These are phyloP conservation scores for Leccinum griseonigrum DNA, from an alignment of 1,284 basidiomycete genomes.

Conservation along the genomic window DNA sequence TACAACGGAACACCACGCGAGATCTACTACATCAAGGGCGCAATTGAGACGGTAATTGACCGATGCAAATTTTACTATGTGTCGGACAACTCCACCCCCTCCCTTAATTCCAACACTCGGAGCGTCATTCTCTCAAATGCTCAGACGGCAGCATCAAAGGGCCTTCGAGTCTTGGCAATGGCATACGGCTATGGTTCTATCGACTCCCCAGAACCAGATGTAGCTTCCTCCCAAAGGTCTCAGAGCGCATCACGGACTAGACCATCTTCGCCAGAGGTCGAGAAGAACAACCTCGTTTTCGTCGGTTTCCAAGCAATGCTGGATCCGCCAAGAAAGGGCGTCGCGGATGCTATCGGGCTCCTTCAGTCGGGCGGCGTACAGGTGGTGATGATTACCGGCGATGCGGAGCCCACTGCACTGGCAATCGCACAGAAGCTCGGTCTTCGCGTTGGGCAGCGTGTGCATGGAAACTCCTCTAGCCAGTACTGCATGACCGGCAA, in stretches of 20 bases:
- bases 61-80: conserved; percentile 88
- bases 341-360: conserved; percentile 82
- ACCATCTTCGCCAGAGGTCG: conserved; percentile 35
- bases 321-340: conserved; percentile 91
- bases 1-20: conserved; percentile 53
- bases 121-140: conserved; percentile 70
- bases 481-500: conserved; percentile 74
- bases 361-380: conserved; percentile 88
- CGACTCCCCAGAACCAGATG: conserved; percentile 37
- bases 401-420: conserved; percentile 88
- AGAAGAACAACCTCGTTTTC: conserved; percentile 74
- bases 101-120: conserved; percentile 67
- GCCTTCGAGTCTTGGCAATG: conserved; percentile 87
- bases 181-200: conserved; percentile 77
- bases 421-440: conserved; percentile 91
- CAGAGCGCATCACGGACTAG: conserved; percentile 22
- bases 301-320: conserved; percentile 94
- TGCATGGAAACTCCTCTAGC: conserved; percentile 4
- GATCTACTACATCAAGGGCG: conserved; percentile 90
- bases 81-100: conserved; percentile 78
- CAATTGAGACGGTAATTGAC: conserved; percentile 84
- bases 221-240: conserved; percentile 18
- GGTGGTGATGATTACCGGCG: conserved; percentile 98
- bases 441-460: conserved; percentile 51
- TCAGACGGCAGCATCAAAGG: conserved; percentile 67